Conservation (phyloP, 148 eudicot species). For the Silene uniflora region DNA sequence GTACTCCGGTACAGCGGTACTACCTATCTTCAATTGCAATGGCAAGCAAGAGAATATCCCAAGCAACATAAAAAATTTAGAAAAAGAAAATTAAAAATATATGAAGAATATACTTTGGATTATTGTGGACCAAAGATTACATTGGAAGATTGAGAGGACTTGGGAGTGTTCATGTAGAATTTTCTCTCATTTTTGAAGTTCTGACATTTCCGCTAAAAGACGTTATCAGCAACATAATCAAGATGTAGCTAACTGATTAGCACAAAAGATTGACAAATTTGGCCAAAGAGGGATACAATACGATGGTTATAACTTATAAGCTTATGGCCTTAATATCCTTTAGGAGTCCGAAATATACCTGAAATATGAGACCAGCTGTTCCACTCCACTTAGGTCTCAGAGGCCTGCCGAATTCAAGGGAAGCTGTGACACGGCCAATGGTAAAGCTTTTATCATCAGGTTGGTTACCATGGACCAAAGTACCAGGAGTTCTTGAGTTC, state of each 20-base stretch:
- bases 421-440: conserved; percentile 85
- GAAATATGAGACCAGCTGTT: conserved; percentile 87
- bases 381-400: conserved; percentile 98
- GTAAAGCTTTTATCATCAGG: conserved; percentile 63
- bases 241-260: not conserved
- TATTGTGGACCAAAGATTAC: too few species aligned
- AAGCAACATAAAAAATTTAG: not conserved
- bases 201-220: too few species aligned
- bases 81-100: too few species aligned
- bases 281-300: not conserved
- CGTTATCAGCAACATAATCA: not conserved
- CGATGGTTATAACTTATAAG: too few species aligned
- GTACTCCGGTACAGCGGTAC: not conserved
- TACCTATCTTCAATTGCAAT: not conserved
- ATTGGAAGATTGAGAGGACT: too few species aligned
- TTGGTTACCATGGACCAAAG: conserved; percentile 91
- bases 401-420: conserved; percentile 88
- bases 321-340: not conserved
- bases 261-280: not conserved
- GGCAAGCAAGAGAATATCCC: not conserved
- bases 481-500: conserved; percentile 97
- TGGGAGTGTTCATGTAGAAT: too few species aligned
- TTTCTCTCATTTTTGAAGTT: too few species aligned
- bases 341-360: conserved; percentile 40
- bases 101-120: too few species aligned